Base-by-base conservation (phyloP, 805 yeast genomes). In the Yamadazyma scolyti region DNA sequence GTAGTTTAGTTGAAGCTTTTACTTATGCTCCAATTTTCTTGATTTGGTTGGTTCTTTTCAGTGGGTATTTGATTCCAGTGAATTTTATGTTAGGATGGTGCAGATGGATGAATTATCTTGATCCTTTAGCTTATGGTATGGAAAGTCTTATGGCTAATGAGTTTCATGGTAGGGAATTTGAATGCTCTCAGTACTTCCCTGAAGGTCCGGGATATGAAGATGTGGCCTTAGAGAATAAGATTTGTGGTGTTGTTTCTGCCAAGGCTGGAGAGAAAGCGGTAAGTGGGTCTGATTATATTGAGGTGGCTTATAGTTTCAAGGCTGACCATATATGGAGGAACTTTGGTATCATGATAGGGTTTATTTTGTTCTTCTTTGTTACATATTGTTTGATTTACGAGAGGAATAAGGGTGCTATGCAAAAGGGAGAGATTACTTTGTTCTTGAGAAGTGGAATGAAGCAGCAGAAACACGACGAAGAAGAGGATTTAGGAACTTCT, bases 321-420 rank as follows among this genome's bases (percentile, higher is more conserved):
- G 75, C 68, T 46, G 40, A 55, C 13, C 85, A 86, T 54, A 68
- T 73, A 29, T 86, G 95, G 95, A 77, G 95, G 63, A 82, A 86
- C 53, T 68, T 81, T 35, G 95, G 88, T 48, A 74, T 81, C 37
- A 37, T 73, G 37, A 50, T 77, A 48, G 85, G 72, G 2, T 79
- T 66, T 47, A 54, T 67, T 34, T 39, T 64, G 4, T 69, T 70
- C 40, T 68, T 68, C 51, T 41, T 71, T 33, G 31, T 40, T 20
- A 40, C 58, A 18, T 60, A 62, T 40, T 24, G 43, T 54, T 18
- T 61, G 7, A 23, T 20, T 6, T 18, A 30, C 12, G 41, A 37
- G 6, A 40, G 39, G 23, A 61, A 62, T 46, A 59, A 58, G 42
- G 67, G 67, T 39, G 61, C 68, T 5, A 61, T 60, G 64, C 66